A percentile compares a stretch with the other conserved stretches of the same genome.
Conservation (phyloP, 768 basidiomycete species). For the Trichaptum fuscoviolaceum region DNA sequence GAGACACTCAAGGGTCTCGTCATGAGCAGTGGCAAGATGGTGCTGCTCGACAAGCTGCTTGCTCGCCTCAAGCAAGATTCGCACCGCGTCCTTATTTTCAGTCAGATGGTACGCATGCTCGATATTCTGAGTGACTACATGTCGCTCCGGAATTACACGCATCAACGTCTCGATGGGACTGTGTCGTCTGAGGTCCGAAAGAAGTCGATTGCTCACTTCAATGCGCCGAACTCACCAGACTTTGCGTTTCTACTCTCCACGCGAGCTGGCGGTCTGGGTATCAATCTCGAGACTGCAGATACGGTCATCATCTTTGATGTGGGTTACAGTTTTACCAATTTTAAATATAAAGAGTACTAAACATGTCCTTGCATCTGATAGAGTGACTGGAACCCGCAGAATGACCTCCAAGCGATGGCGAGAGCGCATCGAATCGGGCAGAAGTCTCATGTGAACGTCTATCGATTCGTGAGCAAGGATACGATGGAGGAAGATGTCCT, state of each 20-base stretch:
- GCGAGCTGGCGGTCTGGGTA: slow-evolving; percentile 93
- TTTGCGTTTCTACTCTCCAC: slow-evolving; percentile 97
- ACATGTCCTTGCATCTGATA: slow-evolving; percentile 23
- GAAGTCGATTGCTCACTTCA: slow-evolving; percentile 96
- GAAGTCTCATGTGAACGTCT: slow-evolving; percentile 97
- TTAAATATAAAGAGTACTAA: not conserved
- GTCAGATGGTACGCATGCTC: slow-evolving; percentile 98
- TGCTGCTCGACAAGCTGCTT: slow-evolving; percentile 95
- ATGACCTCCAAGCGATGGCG: slow-evolving; percentile 98
- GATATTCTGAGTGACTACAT: slow-evolving; percentile 99
- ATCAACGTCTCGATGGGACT: slow-evolving; percentile 94
- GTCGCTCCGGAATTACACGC: slow-evolving; percentile 79
- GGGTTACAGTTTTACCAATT: slow-evolving; percentile 32
- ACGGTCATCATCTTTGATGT: slow-evolving; percentile 99
- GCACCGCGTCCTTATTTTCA: slow-evolving; percentile 97
- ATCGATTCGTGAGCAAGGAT: slow-evolving; percentile 97
- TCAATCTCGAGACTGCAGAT: slow-evolving; percentile 98
- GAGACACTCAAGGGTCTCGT: slow-evolving; percentile 94
- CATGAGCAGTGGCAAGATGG: slow-evolving; percentile 99
- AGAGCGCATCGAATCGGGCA: slow-evolving; percentile 98
- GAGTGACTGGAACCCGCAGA: slow-evolving; percentile 99
- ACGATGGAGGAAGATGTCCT: slow-evolving; percentile 99
- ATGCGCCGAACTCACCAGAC: slow-evolving; percentile 86
- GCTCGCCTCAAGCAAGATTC: slow-evolving; percentile 83
- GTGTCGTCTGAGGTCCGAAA: slow-evolving; percentile 91